These are phyloP conservation scores for Torrubiellomyces zombiae DNA, from an alignment of 2,329 filamentous ascomycete genomes.

Conservation along the genomic window DNA sequence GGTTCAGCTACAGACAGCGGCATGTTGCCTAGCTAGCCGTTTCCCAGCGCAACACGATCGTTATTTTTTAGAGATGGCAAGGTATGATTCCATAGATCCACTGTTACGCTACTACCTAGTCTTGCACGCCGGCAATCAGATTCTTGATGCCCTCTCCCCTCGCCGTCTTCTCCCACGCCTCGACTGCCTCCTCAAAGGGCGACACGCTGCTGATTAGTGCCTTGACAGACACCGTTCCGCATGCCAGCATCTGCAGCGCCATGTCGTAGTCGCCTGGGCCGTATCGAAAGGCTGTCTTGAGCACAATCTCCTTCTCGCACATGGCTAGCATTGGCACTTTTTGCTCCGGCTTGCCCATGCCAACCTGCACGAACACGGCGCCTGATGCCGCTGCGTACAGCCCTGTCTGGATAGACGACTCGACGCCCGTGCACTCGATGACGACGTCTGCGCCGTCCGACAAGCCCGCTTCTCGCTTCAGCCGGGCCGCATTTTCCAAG, in stretches of 20 bases:
- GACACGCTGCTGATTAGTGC: constrained; percentile 4
- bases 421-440: constrained; percentile 8
- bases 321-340: constrained; percentile 26
- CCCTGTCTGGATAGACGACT: constrained; percentile 6
- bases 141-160: constrained; percentile 8
- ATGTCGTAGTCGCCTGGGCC: constrained; percentile 12
- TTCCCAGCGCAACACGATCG: no score
- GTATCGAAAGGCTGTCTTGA: constrained; percentile 33
- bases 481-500: constrained; percentile 5
- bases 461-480: background rate
- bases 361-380: constrained; percentile 36
- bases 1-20: no score
- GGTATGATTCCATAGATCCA: no score
- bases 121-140: constrained; percentile 5
- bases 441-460: constrained; percentile 5
- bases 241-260: constrained; percentile 3
- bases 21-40: no score
- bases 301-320: constrained; percentile 27
- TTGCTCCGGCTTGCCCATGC: constrained; percentile 41
- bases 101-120: background rate
- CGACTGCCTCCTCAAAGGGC: constrained; percentile 5
- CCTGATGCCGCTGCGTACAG: constrained; percentile 23
- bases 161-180: constrained; percentile 7
- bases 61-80: no score
- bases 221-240: constrained; percentile 1